Evolutionary conservation across 768 basidiomycete species (phyloP), one percentile per base, ranked within the genome.

Genomic region (Boletus subcaerulescens): DNA sequence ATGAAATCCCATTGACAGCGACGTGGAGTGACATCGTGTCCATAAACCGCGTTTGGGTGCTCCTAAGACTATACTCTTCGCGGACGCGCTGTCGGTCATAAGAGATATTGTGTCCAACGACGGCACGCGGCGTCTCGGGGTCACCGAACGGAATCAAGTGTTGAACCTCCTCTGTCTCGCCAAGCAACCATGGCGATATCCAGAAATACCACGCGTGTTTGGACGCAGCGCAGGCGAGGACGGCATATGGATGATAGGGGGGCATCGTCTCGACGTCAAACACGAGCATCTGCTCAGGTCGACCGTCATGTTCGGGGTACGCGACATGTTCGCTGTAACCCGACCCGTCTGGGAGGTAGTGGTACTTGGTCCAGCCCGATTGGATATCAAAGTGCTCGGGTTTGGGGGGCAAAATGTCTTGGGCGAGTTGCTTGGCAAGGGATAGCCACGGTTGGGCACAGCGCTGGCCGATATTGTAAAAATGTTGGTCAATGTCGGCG

Each of bases 231-330:
- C 86, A 87, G 1, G 97, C 95, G 77, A 98, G 87, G 66, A 98
- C 75, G 13, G 96, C 82, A 65, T 84, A 93, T 2, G 86, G 85
- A 46, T 89, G 82, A 65, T 91, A 83, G 26, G 83, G 82, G 1
- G 91, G 91, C 79, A 98, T 80, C 0, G 91, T 93, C 73, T 99
- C 95, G 51, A 98, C 91, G 68, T 99, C 97, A 63, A 98, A 97
- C 11, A 84, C 81, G 59, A 98, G 81, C 78, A 89, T 78, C 41
- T 84, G 73, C 65, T 93, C 91, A 1, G 81, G 73, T 56, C 79
- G 76, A 3, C 84, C 85, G 39, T 83, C 74, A 49, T 86, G 83
- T 50, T 77, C 77, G 0, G 88, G 89, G 62, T 75, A 84, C 3
- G 82, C 75, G 50, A 95, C 87, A 11, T 82, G 80, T 64, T 92